Percentiles rank a stretch among this genome's conserved stretches.
These are phyloP conservation scores for Puccinia polysora DNA, from an alignment of 1,284 basidiomycete genomes.

Conservation along the genomic window DNA sequence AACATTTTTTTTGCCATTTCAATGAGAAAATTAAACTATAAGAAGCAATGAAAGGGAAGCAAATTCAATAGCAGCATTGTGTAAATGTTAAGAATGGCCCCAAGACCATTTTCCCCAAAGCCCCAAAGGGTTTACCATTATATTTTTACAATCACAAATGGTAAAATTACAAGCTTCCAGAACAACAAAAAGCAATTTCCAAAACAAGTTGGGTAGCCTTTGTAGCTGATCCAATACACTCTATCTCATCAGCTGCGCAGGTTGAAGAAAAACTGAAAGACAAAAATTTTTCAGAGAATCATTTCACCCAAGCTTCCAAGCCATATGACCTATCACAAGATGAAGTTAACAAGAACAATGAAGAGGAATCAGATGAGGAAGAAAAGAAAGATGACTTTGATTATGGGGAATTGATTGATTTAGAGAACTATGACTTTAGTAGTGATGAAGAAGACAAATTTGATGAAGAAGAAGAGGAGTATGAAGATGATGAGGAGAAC, in stretches of 20 bases:
- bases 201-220: not conserved
- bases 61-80: not conserved
- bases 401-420: not conserved
- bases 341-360: not conserved
- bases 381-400: not conserved
- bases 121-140: slow-evolving; percentile 4
- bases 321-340: slow-evolving; percentile 1
- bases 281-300: slow-evolving; percentile 19
- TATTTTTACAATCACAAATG: slow-evolving; percentile 7
- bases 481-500: not conserved
- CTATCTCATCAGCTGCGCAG: not conserved
- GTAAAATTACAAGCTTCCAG: slow-evolving; percentile 11
- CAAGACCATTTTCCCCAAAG: not conserved
- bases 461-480: not conserved
- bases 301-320: not conserved
- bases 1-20: not conserved
- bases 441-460: not conserved
- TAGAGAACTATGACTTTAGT: too few relatives aligned
- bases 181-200: not conserved
- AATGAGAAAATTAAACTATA: not conserved
- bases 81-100: not conserved
- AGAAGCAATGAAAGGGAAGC: not conserved
- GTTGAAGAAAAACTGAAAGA: slow-evolving; percentile 10
- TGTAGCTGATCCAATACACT: not conserved
- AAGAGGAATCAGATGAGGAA: not conserved